These are phyloP conservation scores for Tylopilus microsporus DNA, from an alignment of 1,284 basidiomycete genomes.

Conservation along the genomic window DNA sequence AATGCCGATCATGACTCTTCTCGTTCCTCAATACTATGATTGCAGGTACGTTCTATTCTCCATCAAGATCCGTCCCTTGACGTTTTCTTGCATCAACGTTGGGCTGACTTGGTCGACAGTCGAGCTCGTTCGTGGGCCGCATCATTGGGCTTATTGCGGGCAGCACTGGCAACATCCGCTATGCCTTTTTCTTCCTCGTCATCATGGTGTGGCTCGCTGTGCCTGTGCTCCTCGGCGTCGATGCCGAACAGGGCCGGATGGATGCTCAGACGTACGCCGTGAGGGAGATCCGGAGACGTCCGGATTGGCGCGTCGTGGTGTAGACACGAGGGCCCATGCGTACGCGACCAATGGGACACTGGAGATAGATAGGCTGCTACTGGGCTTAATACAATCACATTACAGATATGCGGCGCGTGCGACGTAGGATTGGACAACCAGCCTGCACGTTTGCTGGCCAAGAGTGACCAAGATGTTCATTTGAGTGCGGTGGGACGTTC, in stretches of 20 bases:
- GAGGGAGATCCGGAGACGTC: neutral
- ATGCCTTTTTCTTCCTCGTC: slow-evolving; percentile 83
- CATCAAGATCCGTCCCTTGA: slow-evolving; percentile 55
- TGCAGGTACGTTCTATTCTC: slow-evolving; percentile 72
- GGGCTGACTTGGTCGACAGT: slow-evolving; percentile 41
- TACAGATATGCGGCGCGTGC: too few relatives aligned
- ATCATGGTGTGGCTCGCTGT: slow-evolving; percentile 75
- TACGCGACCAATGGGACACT: neutral
- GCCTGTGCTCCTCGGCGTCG: slow-evolving; percentile 67
- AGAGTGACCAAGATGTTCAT: too few relatives aligned
- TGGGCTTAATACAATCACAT: neutral
- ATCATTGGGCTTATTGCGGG: slow-evolving; percentile 83
- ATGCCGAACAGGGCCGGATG: slow-evolving; percentile 61
- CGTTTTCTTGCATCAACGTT: neutral
- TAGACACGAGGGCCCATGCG: neutral
- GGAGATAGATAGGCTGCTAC: too few relatives aligned
- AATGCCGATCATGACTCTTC: neutral
- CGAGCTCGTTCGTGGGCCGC: slow-evolving; percentile 80
- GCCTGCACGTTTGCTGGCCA: too few relatives aligned
- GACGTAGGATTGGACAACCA: too few relatives aligned
- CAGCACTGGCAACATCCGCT: slow-evolving; percentile 83
- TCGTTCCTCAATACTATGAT: neutral
- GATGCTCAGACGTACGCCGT: slow-evolving; percentile 56
- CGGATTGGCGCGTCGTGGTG: neutral
- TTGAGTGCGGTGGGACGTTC: too few relatives aligned